Evolutionary conservation across 1,284 basidiomycete species (phyloP).

Genomic region (Pseudozyma pruni): DNA sequence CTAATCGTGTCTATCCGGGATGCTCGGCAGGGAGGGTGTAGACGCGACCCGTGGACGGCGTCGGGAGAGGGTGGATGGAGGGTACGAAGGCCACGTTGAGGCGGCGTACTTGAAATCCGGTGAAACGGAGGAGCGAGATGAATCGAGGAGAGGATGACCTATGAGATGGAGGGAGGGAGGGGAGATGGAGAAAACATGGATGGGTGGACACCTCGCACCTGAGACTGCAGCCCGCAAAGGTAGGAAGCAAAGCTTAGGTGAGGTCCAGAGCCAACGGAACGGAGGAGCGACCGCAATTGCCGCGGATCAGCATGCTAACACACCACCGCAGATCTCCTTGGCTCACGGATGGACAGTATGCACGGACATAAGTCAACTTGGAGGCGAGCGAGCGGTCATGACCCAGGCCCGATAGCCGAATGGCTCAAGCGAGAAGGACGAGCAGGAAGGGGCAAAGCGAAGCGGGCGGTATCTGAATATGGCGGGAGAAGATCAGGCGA

Average conservation of each 20-base stretch:
- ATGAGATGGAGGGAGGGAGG: not conserved
- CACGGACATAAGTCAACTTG: not conserved
- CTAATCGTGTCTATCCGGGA: not conserved
- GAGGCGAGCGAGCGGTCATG: not conserved
- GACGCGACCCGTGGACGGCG: not conserved
- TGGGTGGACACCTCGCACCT: too few species aligned
- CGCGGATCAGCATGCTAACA: conserved; percentile 8
- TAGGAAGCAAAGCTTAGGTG: conserved; percentile 14
- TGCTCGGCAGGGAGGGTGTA: not conserved
- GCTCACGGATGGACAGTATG: not conserved
- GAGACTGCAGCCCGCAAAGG: too few species aligned
- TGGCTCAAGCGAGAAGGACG: not conserved
- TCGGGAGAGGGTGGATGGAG: too few species aligned
- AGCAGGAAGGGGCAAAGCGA: not conserved
- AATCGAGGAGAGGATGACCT: conserved; percentile 8
- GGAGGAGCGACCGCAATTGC: conserved; percentile 3
- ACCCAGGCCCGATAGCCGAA: conserved; percentile 4
- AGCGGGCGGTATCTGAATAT: not conserved
- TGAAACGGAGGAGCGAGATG: conserved; percentile 14
- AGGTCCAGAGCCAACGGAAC: not conserved
- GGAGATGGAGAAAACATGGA: conserved; percentile 1
- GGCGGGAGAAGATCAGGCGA: conserved; percentile 21
- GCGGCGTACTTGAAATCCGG: conserved; percentile 8
- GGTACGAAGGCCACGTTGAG: conserved; percentile 28
- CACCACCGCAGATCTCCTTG: not conserved